A percentile compares a stretch with the other conserved stretches of the same genome.
These are phyloP conservation scores for Vanrija pseudolonga DNA, from an alignment of 1,284 basidiomycete species.

Conservation along the genomic window DNA sequence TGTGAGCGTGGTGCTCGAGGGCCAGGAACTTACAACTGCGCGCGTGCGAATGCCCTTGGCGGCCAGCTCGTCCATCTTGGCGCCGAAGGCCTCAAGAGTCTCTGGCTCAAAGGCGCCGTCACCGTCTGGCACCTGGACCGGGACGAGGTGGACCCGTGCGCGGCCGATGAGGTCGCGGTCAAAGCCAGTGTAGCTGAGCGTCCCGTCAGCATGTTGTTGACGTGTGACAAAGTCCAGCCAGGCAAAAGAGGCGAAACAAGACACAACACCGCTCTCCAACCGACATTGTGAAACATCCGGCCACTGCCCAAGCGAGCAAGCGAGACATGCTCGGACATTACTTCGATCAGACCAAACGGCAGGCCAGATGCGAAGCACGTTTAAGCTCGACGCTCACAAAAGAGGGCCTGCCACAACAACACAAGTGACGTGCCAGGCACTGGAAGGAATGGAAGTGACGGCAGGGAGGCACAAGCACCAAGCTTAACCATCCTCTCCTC, in stretches of 20 bases:
- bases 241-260: too few relatives aligned
- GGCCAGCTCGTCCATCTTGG: conserved; percentile 26
- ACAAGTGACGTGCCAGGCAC: neutral
- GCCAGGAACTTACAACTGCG: conserved; percentile 32
- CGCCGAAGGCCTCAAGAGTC: conserved; percentile 28
- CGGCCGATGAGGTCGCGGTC: conserved; percentile 43
- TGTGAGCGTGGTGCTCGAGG: neutral
- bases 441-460: neutral
- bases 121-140: conserved; percentile 38
- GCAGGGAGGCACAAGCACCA: neutral
- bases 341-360: too few relatives aligned
- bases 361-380: too few relatives aligned
- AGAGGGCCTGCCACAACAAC: too few relatives aligned
- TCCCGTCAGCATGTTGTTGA: neutral
- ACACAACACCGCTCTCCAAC: too few relatives aligned
- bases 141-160: conserved; percentile 31
- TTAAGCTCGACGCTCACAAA: too few relatives aligned
- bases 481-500: too few relatives aligned
- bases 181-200: conserved; percentile 44
- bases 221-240: too few relatives aligned
- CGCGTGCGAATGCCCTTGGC: conserved; percentile 27
- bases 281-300: too few relatives aligned
- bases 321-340: too few relatives aligned
- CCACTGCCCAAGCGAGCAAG: too few relatives aligned
- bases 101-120: conserved; percentile 30